A percentile compares a stretch with the other conserved stretches of the same genome.
phyloP scores from a whole-genome alignment of 768 basidiomycete species.

The Phlegmacium glaucopus region DNA sequence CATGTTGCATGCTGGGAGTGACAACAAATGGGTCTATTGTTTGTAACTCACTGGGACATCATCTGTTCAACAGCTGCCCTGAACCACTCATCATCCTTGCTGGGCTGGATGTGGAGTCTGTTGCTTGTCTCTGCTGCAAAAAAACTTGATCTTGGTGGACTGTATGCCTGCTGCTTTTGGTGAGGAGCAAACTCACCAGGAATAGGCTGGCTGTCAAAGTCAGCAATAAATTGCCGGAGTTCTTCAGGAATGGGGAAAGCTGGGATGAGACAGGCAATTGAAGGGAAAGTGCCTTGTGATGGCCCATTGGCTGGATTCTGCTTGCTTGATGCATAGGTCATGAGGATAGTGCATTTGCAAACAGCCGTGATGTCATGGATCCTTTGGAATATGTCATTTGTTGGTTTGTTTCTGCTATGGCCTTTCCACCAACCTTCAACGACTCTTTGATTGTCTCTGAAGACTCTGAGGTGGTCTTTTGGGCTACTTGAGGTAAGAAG shows the following conservation, averaged over 20 bases:
- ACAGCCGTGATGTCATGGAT: conserved; percentile 9
- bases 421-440: conserved; percentile 38
- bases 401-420: conserved; percentile 23
- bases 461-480: conserved; percentile 16
- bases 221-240: conserved; percentile 20
- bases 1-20: too few relatives aligned
- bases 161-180: background rate
- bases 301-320: conserved; percentile 35
- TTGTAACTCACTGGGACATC: too few relatives aligned
- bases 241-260: conserved; percentile 22
- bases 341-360: conserved; percentile 14
- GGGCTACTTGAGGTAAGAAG: background rate
- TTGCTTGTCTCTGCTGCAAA: too few relatives aligned
- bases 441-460: conserved; percentile 35
- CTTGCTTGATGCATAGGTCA: conserved; percentile 27
- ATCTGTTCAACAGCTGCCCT: too few relatives aligned
- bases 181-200: too few relatives aligned
- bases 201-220: conserved; percentile 15
- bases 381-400: conserved; percentile 26
- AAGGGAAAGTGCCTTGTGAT: conserved; percentile 29
- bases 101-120: too few relatives aligned
- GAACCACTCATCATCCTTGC: too few relatives aligned
- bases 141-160: background rate
- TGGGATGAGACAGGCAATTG: conserved; percentile 23
- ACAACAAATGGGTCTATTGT: too few relatives aligned